phyloP scores from a whole-genome alignment of 805 yeast genomes.

The Priceomyces fermenticarens region DNA sequence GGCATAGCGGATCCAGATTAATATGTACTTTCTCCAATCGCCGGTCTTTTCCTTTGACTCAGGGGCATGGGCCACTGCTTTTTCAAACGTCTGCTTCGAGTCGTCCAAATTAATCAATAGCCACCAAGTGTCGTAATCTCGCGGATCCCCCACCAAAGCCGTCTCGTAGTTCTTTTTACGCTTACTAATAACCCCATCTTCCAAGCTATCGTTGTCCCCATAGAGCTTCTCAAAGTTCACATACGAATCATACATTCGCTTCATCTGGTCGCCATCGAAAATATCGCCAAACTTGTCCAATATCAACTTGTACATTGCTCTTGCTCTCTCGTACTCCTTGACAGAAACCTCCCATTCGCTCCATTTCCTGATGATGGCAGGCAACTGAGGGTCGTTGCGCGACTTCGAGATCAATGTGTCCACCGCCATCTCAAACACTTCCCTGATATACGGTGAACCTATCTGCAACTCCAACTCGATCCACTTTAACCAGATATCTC shows the following conservation, averaged over 20 bases:
- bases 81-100: constrained; percentile 30
- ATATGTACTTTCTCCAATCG: constrained; percentile 68
- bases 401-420: constrained; percentile 43
- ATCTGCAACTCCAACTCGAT: constrained; percentile 58
- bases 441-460: constrained; percentile 44
- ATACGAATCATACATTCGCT: constrained; percentile 36
- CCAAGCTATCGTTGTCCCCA: constrained; percentile 56
- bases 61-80: constrained; percentile 44
- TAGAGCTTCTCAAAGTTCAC: constrained; percentile 63
- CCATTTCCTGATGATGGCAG: constrained; percentile 50
- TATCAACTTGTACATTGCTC: constrained; percentile 54
- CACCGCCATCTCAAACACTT: constrained; percentile 64
- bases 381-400: constrained; percentile 21
- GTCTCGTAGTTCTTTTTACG: constrained; percentile 56
- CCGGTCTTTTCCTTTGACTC: constrained; percentile 24
- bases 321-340: constrained; percentile 60
- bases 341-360: constrained; percentile 67
- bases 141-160: constrained; percentile 42
- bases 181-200: constrained; percentile 48
- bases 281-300: constrained; percentile 24
- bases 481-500: constrained; percentile 75
- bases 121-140: constrained; percentile 85
- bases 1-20: constrained; percentile 67
- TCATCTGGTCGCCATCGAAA: constrained; percentile 25
- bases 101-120: constrained; percentile 39